A percentile compares a stretch with the other conserved stretches of the same genome.
Conservation (phyloP, 2,329 filamentous ascomycete genomes). For the Drechslera avenae region DNA sequence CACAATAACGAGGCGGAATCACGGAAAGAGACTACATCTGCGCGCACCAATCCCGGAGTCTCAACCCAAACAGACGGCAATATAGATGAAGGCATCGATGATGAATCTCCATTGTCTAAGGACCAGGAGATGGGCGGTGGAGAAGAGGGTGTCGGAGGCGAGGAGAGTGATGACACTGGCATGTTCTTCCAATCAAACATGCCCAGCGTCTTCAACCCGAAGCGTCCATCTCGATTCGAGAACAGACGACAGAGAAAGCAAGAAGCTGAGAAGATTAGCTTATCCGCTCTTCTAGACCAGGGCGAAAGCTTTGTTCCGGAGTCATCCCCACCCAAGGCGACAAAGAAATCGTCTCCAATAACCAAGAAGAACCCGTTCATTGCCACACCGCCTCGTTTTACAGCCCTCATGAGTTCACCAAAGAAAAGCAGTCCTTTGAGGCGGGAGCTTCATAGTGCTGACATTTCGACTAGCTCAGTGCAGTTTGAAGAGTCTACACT, state of each 20-base stretch:
- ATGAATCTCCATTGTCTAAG: slow-evolving; percentile 12
- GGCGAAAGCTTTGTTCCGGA: slow-evolving; percentile 42
- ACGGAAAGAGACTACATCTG: slow-evolving; percentile 14
- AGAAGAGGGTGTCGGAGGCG: slow-evolving; percentile 24
- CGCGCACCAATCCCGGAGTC: slow-evolving; percentile 7
- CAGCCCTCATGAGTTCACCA: slow-evolving; percentile 32
- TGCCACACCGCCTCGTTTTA: slow-evolving; percentile 39
- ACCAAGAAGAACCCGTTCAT: slow-evolving; percentile 38
- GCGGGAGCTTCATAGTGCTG: slow-evolving; percentile 34
- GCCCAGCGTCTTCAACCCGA: slow-evolving; percentile 34
- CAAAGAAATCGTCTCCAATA: slow-evolving; percentile 18
- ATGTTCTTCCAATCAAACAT: slow-evolving; percentile 46
- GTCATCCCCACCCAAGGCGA: slow-evolving; percentile 32
- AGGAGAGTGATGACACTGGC: slow-evolving; percentile 44
- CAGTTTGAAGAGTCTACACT: slow-evolving; percentile 36
- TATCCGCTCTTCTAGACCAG: slow-evolving; percentile 39
- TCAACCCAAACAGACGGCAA: not conserved
- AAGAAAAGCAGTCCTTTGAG: slow-evolving; percentile 45
- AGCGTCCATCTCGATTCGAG: slow-evolving; percentile 23
- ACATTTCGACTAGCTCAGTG: slow-evolving; percentile 29
- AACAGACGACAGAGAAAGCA: slow-evolving; percentile 27
- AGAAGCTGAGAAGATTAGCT: slow-evolving; percentile 36
- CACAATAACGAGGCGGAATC: slow-evolving; percentile 48
- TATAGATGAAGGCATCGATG: slow-evolving; percentile 24
- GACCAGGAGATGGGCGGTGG: slow-evolving; percentile 15